Percentiles rank a stretch among this genome's conserved stretches.
phyloP scores from a whole-genome alignment of 2,329 filamentous ascomycete genomes.

The Colletotrichum sp. region DNA sequence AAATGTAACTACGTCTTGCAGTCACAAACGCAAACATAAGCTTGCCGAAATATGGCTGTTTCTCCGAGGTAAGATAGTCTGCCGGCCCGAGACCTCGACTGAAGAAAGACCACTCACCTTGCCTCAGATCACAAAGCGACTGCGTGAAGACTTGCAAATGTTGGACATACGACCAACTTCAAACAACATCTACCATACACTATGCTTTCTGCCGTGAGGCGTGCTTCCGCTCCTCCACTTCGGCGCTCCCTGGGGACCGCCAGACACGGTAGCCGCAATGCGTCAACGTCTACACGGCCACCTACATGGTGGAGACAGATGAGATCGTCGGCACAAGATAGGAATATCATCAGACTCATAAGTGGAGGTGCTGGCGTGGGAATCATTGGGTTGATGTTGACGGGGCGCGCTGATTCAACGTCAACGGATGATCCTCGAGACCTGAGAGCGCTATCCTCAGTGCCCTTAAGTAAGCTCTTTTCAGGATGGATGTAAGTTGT shows the following conservation, averaged over 20 bases:
- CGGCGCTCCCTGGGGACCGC: not conserved
- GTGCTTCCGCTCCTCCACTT: not conserved
- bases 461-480: not conserved
- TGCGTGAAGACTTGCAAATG: fast-evolving
- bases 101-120: not conserved
- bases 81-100: not conserved
- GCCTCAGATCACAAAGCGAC: not conserved
- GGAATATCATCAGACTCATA: not conserved
- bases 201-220: not conserved
- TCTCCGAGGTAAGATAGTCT: not conserved
- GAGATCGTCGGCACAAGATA: not conserved
- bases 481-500: not conserved
- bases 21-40: not conserved
- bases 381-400: not conserved
- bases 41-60: not conserved
- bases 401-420: not conserved
- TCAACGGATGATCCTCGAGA: not conserved
- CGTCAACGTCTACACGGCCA: not conserved
- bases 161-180: fast-evolving
- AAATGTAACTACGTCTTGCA: fast-evolving
- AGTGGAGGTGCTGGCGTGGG: not conserved
- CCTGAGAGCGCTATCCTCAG: not conserved
- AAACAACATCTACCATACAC: not conserved
- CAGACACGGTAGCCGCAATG: not conserved
- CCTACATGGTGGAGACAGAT: not conserved